Evolutionary conservation across 2,329 filamentous ascomycete genomes (phyloP), one percentile per base, ranked within the genome.

Genomic region (Colletotrichum godetiae): DNA sequence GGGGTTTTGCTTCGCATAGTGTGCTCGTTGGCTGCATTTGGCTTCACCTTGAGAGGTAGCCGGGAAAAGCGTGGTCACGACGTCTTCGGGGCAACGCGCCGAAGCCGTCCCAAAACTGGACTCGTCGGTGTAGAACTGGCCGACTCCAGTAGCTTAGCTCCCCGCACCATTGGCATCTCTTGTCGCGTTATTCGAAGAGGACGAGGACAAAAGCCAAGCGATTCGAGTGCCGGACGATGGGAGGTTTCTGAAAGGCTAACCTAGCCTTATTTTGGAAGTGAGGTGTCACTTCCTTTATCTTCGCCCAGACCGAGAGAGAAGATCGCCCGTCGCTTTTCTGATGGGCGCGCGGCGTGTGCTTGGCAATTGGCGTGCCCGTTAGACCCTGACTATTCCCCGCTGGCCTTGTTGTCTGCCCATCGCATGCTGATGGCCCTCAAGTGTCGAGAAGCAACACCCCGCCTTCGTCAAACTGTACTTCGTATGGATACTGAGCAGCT

Each of bases 151-250:
- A 15, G 24, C 49, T n/a, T 33, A 46, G 52, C 37, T 53, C 69
- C 37, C 37, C 58, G 52, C 52, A 52, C 19, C 37, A 22, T 63
- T 72, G 63, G 55, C 37, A 53, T 59, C 52, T 60, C 22, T 22
- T 52, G 42, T 55, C 46, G 29, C 8, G 13, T 53, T 10, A 35
- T 29, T 56, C 52, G n/a, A 33, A 11, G 12, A 42, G 37, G 37
- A 13, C 10, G 37, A 42, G 37, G 37, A 42, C 2, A 42, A 19
- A 27, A 35, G 64, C 68, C 68, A 68, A 72, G 68, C 19, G 37
- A 15, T 72, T 35, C 64, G 58, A 58, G 56, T 62, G 53, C 69
- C 58, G 58, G 49, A 52, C 57, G 69, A 72, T 56, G 61, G 15
- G 31, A 13, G 42, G 42, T 22, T 49, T 49, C 15, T 13, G 46